These are phyloP conservation scores for Lasiodiplodia hormozganensis DNA, from an alignment of 2,329 filamentous ascomycete species.

Conservation along the genomic window DNA sequence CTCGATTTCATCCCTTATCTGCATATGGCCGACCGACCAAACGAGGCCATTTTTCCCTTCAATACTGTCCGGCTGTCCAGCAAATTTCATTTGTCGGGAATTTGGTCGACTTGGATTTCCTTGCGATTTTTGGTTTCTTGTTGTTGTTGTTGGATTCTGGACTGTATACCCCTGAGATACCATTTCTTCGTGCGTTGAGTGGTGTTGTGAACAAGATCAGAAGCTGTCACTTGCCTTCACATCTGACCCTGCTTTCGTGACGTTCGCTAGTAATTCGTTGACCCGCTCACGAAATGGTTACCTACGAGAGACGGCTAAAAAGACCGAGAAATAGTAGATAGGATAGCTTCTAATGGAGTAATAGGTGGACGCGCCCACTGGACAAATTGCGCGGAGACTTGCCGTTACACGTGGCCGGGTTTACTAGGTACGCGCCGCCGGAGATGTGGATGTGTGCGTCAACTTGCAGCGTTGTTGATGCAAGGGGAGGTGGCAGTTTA, in stretches of 20 bases:
- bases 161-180: slow-evolving; percentile 24
- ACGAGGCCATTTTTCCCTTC: not conserved
- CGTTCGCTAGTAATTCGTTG: slow-evolving; percentile 19
- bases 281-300: slow-evolving; percentile 13
- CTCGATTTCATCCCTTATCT: not conserved
- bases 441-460: not conserved
- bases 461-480: not conserved
- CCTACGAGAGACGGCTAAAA: slow-evolving; percentile 26
- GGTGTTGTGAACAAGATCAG: slow-evolving; percentile 11
- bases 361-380: slow-evolving; percentile 25
- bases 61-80: slow-evolving; percentile 12
- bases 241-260: slow-evolving; percentile 7
- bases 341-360: slow-evolving; percentile 21
- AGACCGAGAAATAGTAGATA: slow-evolving; percentile 5
- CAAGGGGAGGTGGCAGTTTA: not conserved
- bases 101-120: not conserved
- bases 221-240: not conserved
- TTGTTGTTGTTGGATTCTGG: slow-evolving; percentile 14
- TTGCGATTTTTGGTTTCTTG: slow-evolving; percentile 1
- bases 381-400: slow-evolving; percentile 9
- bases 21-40: not conserved
- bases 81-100: slow-evolving; percentile 22
- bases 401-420: not conserved
- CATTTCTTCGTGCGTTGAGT: slow-evolving; percentile 15
- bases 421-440: not conserved